A percentile compares a stretch with the other conserved stretches of the same genome.
phyloP scores from a whole-genome alignment of 2,329 filamentous ascomycete genomes.

The Fusarium nanum region DNA sequence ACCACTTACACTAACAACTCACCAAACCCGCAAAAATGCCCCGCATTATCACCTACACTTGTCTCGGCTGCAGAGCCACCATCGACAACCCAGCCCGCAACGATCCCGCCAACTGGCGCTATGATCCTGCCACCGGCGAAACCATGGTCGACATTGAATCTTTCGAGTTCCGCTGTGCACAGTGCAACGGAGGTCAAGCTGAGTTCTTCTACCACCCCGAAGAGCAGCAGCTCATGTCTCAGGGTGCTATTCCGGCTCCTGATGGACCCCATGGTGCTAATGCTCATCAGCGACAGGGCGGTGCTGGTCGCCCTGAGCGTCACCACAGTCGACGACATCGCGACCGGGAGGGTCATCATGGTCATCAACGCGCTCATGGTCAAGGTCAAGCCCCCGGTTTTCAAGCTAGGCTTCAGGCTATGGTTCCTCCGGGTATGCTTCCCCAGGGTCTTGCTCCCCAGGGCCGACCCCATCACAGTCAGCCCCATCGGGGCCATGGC shows the following conservation, averaged over 20 bases:
- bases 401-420: too few relatives aligned
- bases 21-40: neutral
- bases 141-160: neutral
- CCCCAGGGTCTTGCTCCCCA: too few relatives aligned
- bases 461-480: neutral
- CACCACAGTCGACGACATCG: neutral
- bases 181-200: neutral
- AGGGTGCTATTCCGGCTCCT: neutral
- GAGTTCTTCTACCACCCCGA: neutral
- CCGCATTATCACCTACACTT: neutral
- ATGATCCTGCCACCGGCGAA: neutral
- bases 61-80: neutral
- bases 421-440: too few relatives aligned
- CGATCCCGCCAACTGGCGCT: neutral
- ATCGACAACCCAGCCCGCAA: neutral
- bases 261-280: neutral
- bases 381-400: too few relatives aligned
- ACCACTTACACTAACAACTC: neutral
- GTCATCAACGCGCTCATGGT: too few relatives aligned
- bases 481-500: neutral
- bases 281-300: neutral
- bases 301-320: neutral
- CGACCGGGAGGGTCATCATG: fast-evolving
- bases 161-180: neutral
- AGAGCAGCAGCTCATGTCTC: neutral